Conservation (phyloP, 352 stramenopile genomes). For the Globisporangium barbulae region DNA sequence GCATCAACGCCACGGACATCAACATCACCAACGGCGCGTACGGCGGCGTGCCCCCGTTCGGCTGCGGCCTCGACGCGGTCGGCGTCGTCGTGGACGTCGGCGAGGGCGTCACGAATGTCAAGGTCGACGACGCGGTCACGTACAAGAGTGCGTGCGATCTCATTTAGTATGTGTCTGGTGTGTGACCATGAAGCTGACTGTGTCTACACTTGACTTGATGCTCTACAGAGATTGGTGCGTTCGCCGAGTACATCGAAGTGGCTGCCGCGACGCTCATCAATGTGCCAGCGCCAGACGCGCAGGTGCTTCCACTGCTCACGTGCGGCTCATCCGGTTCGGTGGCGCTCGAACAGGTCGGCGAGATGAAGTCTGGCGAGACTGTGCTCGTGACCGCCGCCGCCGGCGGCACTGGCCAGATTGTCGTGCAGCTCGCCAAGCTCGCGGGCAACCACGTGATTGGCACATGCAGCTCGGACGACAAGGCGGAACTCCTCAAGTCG, state of each 20-base stretch:
- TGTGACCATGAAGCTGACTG: neutral
- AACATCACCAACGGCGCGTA: slow-evolving; percentile 55
- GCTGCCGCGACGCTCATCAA: slow-evolving; percentile 28
- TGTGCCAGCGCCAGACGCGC: slow-evolving; percentile 9
- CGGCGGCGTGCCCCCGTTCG: slow-evolving; percentile 12
- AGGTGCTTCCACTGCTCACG: slow-evolving; percentile 21
- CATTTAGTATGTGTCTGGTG: neutral
- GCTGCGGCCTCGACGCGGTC: slow-evolving; percentile 30
- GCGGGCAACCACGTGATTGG: slow-evolving; percentile 78
- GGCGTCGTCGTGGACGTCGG: slow-evolving; percentile 34
- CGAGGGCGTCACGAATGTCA: slow-evolving; percentile 39
- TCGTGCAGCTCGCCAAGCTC: slow-evolving; percentile 82
- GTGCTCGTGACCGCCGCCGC: slow-evolving; percentile 57
- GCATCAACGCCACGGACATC: slow-evolving; percentile 59
- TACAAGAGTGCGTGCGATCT: slow-evolving; percentile 41
- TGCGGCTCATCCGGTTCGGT: slow-evolving; percentile 37
- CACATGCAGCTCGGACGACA: slow-evolving; percentile 82
- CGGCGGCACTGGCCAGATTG: slow-evolving; percentile 76
- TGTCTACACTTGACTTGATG: neutral
- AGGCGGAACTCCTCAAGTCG: slow-evolving; percentile 69
- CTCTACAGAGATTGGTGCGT: slow-evolving; percentile 36
- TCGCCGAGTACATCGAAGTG: slow-evolving; percentile 48
- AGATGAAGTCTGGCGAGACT: slow-evolving; percentile 30
- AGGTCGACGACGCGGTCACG: slow-evolving; percentile 38
- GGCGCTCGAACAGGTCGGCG: slow-evolving; percentile 47